These are phyloP conservation scores for Phytophthora ohioensis DNA, from an alignment of 352 stramenopile genomes.

Conservation along the genomic window DNA sequence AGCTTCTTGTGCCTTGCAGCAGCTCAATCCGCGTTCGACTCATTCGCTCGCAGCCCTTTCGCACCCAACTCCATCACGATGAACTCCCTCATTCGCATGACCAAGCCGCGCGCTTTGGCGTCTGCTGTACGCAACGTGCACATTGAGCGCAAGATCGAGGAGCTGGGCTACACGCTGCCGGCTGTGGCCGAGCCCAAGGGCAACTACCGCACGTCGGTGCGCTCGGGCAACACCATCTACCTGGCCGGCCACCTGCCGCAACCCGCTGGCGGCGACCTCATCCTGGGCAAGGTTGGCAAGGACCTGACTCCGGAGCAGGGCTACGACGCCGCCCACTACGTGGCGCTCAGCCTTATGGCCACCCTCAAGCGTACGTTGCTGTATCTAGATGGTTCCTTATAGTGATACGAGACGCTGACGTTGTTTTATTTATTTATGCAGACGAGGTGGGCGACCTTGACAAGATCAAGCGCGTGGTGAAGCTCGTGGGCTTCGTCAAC, in stretches of 20 bases:
- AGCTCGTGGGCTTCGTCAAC: conserved; percentile 97
- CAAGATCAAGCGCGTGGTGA: conserved; percentile 94
- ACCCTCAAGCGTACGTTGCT: conserved; percentile 87
- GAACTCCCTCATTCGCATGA: conserved; percentile 42
- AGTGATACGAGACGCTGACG: neutral
- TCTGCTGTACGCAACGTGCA: conserved; percentile 70
- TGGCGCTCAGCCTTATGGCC: conserved; percentile 91
- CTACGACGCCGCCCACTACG: conserved; percentile 91
- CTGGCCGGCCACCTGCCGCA: conserved; percentile 86
- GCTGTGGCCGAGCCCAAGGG: conserved; percentile 88
- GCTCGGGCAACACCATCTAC: conserved; percentile 87
- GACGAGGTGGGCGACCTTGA: conserved; percentile 93
- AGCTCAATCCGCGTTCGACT: conserved; percentile 29
- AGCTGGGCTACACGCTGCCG: conserved; percentile 88
- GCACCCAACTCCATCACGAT: conserved; percentile 15
- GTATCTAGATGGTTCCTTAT: neutral
- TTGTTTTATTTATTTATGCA: conserved; percentile 28
- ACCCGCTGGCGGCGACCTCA: conserved; percentile 75
- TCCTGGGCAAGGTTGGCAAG: conserved; percentile 90
- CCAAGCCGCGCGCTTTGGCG: conserved; percentile 34
- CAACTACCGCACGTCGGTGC: conserved; percentile 90
- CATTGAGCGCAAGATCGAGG: conserved; percentile 84
- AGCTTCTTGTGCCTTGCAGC: conserved; percentile 4
- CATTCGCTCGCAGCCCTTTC: neutral
- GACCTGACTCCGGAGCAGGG: conserved; percentile 91